phyloP scores from a whole-genome alignment of 2,329 filamentous ascomycete species.

The Venturia pyrina region DNA sequence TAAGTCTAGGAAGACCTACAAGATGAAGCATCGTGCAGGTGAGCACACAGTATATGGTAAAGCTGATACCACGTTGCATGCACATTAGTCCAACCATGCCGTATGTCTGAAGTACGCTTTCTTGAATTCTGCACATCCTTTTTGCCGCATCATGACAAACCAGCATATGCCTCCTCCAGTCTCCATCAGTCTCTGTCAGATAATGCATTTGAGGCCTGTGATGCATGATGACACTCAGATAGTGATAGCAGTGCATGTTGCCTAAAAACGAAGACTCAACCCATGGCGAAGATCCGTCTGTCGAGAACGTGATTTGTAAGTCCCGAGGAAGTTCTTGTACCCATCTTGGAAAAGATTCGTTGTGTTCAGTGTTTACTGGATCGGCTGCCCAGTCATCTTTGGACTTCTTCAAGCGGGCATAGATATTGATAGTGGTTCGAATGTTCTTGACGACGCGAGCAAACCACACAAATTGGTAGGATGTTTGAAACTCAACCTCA shows the following conservation, averaged over 20 bases:
- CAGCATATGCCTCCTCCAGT: constrained; percentile 83
- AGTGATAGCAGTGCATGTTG: constrained; percentile 82
- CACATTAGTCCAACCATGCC: constrained; percentile 73
- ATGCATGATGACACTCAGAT: constrained; percentile 75
- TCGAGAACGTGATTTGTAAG: constrained; percentile 65
- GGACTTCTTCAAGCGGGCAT: constrained; percentile 62
- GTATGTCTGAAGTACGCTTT: constrained; percentile 66
- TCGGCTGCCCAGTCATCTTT: constrained; percentile 80
- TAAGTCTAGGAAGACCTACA: constrained; percentile 45
- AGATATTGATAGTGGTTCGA: constrained; percentile 64
- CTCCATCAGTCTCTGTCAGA: constrained; percentile 66
- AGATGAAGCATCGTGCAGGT: constrained; percentile 90
- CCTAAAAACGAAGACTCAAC: constrained; percentile 79
- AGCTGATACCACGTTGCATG: constrained; percentile 92
- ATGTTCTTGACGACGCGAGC: constrained; percentile 69
- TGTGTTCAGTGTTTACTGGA: constrained; percentile 70
- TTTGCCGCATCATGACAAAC: constrained; percentile 80
- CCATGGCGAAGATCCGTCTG: constrained; percentile 73
- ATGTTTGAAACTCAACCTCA: constrained; percentile 64
- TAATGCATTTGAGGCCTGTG: constrained; percentile 72
- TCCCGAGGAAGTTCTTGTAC: constrained; percentile 67
- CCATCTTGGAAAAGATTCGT: constrained; percentile 68
- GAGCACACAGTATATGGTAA: constrained; percentile 84
- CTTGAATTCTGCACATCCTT: constrained; percentile 74
- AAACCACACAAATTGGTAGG: constrained; percentile 76